A percentile compares a stretch with the other conserved stretches of the same genome.
Conservation (phyloP, 1,284 basidiomycete genomes). For the Ceratobasidium sp. region DNA sequence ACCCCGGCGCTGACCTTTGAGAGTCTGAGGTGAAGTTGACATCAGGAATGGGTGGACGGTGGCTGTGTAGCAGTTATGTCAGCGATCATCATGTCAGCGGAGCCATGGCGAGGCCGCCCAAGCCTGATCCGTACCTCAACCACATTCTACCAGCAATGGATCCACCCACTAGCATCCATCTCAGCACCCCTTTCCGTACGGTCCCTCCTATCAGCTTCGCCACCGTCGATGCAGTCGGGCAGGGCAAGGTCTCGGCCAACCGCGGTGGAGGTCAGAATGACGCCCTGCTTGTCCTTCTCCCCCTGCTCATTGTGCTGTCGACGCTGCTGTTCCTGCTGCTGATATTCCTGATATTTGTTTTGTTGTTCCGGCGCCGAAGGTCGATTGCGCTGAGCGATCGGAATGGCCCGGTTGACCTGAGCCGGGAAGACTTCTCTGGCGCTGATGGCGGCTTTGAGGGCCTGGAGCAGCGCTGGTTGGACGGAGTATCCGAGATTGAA, state of each 20-base stretch:
- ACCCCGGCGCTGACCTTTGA: background rate
- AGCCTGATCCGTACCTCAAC: background rate
- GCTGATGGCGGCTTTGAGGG: conserved; percentile 91
- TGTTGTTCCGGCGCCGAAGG: conserved; percentile 79
- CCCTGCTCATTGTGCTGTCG: conserved; percentile 88
- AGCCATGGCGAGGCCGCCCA: background rate
- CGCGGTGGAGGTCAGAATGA: conserved; percentile 16
- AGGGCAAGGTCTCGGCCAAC: background rate
- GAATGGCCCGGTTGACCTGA: conserved; percentile 93
- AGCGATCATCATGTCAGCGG: background rate
- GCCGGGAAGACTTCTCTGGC: conserved; percentile 85
- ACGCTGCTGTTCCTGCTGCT: conserved; percentile 92
- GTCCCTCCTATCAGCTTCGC: background rate
- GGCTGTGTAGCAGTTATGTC: background rate
- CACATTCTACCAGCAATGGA: background rate
- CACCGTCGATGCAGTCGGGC: background rate
- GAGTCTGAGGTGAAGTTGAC: conserved; percentile 15
- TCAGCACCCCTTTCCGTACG: background rate
- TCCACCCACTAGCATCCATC: background rate
- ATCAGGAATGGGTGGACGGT: background rate
- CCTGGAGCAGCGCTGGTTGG: conserved; percentile 92
- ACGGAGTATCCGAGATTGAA: conserved; percentile 73
- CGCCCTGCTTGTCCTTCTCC: conserved; percentile 78
- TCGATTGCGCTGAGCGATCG: conserved; percentile 84
- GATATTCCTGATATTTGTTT: conserved; percentile 85